Base-by-base conservation (phyloP, 75 land plant species). In the Pinus tabuliformis region DNA sequence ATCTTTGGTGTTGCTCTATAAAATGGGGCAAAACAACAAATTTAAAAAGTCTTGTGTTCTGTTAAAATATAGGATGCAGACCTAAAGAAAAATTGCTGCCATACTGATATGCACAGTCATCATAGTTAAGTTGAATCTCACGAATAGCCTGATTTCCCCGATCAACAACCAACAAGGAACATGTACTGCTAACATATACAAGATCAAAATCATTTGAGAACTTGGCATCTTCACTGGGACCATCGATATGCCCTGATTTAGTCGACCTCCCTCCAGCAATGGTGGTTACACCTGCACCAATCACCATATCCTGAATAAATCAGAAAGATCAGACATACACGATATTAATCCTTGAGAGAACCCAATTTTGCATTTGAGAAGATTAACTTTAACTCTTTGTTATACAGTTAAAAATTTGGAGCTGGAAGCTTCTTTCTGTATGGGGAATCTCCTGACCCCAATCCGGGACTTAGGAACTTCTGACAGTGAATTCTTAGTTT, bases 141-240 rank as follows among this genome's bases (percentile, higher is more conserved):
- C 95, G 83, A 56, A 94, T 86, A 22, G 92, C 90, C 56, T 78
- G 89, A 80, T 90, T 94, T 62, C 97, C 97, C 62, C 97, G 79
- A 79, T 94, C 97, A 24, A 88, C 78, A 71, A 94, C 84, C 49
- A 92, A 84, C 18, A 94, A 78, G 20, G 94, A 86, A 83, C 97
- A 94, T 76, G 90, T 90, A 71, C 94, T 91, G 59, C 82, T 84
- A 60, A 94, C 64, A 45, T 94, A 94, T 21, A 86, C 84, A 63
- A 94, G 87, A 76, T 91, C 92, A 80, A 94, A 94, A 77, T 94
- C 97, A 82, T 84, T 85, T 57, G 97, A 94, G 66, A 94, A 90
- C 70, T 82, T 88, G 56, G 95, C 94, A 63, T 94, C 91, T 74
- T 83, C 88, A 73, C 97, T 90, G 66, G 94, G 92, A 62, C 97